Conservation (phyloP, 805 yeast genomes). For the Candida yuanshanica region DNA sequence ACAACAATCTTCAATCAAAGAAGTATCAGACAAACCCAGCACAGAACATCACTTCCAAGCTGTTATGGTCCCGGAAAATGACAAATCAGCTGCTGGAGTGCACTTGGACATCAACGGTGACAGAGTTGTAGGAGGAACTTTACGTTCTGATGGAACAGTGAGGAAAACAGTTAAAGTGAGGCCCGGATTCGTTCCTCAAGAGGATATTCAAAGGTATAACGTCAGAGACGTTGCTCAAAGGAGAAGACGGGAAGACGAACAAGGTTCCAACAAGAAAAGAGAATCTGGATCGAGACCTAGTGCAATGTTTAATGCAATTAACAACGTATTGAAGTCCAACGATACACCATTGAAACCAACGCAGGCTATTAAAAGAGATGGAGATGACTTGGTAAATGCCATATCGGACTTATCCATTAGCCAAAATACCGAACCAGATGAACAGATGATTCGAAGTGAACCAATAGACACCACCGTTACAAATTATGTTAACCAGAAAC, state of each 20-base stretch:
- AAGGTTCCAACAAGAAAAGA: not conserved
- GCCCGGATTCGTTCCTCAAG: constrained; percentile 21
- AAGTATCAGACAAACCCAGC: not conserved
- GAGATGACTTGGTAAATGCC: too few species aligned
- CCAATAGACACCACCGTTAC: not conserved
- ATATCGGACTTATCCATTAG: too few species aligned
- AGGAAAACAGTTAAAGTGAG: constrained; percentile 17
- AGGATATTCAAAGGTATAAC: constrained; percentile 17
- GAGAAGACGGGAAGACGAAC: constrained; percentile 1
- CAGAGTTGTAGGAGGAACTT: constrained; percentile 19
- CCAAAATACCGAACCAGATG: not conserved
- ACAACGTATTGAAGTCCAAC: not conserved
- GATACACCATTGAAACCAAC: too few species aligned
- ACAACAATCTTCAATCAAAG: not conserved
- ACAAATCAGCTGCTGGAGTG: constrained; percentile 4
- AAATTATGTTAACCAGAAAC: too few species aligned
- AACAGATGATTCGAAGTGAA: not conserved
- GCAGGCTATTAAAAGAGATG: too few species aligned
- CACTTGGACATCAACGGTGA: constrained; percentile 8
- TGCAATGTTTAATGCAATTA: not conserved
- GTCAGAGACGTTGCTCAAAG: constrained; percentile 6
- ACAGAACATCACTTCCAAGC: not conserved
- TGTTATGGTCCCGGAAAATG: constrained; percentile 1
- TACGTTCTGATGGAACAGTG: constrained; percentile 23
- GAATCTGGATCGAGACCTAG: not conserved